These are phyloP conservation scores for Tephrocybe sp. DNA, from an alignment of 768 basidiomycete genomes.

Conservation along the genomic window DNA sequence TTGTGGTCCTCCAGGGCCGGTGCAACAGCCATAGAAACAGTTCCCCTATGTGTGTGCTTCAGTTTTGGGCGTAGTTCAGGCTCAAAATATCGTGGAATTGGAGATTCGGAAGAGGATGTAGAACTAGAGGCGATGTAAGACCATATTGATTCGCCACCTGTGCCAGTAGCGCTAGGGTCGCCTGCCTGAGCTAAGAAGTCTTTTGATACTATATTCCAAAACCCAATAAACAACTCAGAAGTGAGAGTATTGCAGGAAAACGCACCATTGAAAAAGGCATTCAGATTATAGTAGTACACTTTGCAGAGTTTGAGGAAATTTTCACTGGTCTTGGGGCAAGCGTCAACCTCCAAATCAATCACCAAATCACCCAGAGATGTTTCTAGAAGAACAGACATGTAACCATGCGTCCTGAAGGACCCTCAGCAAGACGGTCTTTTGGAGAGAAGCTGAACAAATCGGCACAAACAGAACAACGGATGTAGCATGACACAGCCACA, in stretches of 20 bases:
- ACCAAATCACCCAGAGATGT: constrained; percentile 97
- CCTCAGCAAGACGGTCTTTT: too few relatives aligned
- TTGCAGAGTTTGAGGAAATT: constrained; percentile 99
- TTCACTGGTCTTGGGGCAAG: constrained; percentile 87
- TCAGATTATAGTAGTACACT: constrained; percentile 94
- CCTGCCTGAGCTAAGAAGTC: constrained; percentile 96
- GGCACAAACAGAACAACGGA: too few relatives aligned
- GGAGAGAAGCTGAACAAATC: too few relatives aligned
- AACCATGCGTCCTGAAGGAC: constrained; percentile 1
- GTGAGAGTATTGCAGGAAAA: constrained; percentile 8
- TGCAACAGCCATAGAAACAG: constrained; percentile 97
- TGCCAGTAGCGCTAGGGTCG: constrained; percentile 95
- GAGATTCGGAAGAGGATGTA: constrained; percentile 25
- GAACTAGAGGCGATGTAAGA: constrained; percentile 64
- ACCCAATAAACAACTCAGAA: neutral
- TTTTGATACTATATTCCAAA: constrained; percentile 75
- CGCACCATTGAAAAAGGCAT: constrained; percentile 97
- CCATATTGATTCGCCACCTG: constrained; percentile 89
- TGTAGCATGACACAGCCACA: too few relatives aligned
- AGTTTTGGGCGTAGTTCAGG: constrained; percentile 80
- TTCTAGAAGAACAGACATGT: constrained; percentile 95
- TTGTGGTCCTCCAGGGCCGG: constrained; percentile 66
- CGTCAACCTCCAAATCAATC: constrained; percentile 90
- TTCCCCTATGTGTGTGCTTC: constrained; percentile 84
- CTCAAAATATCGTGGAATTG: constrained; percentile 77